Evolutionary conservation across 1,139 yeast species (phyloP), one percentile per base, ranked within the genome.

Genomic region (Kodamaea fungicola): DNA sequence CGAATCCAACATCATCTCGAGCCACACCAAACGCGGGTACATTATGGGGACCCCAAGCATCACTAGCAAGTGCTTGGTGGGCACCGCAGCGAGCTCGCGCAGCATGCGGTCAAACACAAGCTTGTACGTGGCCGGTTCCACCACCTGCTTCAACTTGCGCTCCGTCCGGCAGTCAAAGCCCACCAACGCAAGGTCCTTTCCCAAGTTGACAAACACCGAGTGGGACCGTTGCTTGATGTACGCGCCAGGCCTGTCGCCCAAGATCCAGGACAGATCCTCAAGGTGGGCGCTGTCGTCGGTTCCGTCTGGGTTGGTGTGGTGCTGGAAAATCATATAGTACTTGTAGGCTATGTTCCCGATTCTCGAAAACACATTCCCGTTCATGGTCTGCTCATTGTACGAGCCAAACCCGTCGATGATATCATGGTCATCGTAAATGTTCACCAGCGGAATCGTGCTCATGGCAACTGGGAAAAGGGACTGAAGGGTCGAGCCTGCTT

Each of bases 331-430:
- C 86, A 89, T 76, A 59, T 92, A 90, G 61, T 84, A 89, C 57
- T 81, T 81, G 67, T 78, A 87, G 1, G 97, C 96, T 12, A 78
- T 64, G 43, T 75, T 74, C 7, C 97, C 97, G 30, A 90, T 73
- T 8, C 82, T 76, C 39, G 62, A 58, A 57, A 90, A 86, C 13
- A 86, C 75, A 1, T 78, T 79, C 24, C 80, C 76, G 2, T 54
- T 52, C 96, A 88, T 89, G 32, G 96, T 86, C 2, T 61, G 43
- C 46, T 87, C 86, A 33, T 71, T 71, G 60, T 90, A 90, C 2
- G 96, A 84, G 2, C 97, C 98, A 62, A 80, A 92, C 3, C 97
- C 98, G 56, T 90, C 98, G 49, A 92, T 89, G 39, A 90, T 84
- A 58, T 89, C 97, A 61, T 90, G 97, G 56, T 84, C 92, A 59